These are phyloP conservation scores for Malus sylvestris DNA, from an alignment of 306 rosid genomes.

Conservation along the genomic window DNA sequence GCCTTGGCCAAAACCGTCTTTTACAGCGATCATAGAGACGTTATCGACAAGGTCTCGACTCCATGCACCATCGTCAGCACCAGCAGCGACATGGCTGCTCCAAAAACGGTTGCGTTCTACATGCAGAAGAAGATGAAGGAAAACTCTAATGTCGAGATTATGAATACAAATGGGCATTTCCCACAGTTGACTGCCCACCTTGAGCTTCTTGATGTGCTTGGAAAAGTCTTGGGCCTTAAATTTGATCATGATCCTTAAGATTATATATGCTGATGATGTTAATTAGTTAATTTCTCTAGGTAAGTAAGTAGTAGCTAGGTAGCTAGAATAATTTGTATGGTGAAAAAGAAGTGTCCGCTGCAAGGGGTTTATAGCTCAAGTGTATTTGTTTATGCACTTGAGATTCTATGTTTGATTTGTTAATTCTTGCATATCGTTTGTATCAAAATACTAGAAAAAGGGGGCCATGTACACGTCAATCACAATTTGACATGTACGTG, in stretches of 20 bases:
- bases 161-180: slow-evolving; percentile 54
- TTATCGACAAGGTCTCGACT: slow-evolving; percentile 56
- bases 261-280: not conserved
- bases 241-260: slow-evolving; percentile 9
- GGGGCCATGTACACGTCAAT: too few species aligned
- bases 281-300: not conserved
- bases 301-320: not conserved
- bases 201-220: slow-evolving; percentile 55
- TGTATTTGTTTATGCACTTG: not conserved
- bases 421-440: not conserved
- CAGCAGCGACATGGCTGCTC: slow-evolving; percentile 47
- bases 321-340: not conserved
- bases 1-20: slow-evolving; percentile 64
- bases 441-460: not conserved
- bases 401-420: not conserved
- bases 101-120: slow-evolving; percentile 48
- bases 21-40: slow-evolving; percentile 48
- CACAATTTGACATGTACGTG: not conserved
- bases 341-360: not conserved
- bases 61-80: slow-evolving; percentile 75
- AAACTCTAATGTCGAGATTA: slow-evolving; percentile 41
- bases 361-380: not conserved
- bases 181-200: slow-evolving; percentile 74
- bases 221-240: slow-evolving; percentile 34
- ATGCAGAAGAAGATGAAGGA: slow-evolving; percentile 68